Conservation (phyloP, 495 filamentous ascomycete species). For the Trichoderma virens region DNA sequence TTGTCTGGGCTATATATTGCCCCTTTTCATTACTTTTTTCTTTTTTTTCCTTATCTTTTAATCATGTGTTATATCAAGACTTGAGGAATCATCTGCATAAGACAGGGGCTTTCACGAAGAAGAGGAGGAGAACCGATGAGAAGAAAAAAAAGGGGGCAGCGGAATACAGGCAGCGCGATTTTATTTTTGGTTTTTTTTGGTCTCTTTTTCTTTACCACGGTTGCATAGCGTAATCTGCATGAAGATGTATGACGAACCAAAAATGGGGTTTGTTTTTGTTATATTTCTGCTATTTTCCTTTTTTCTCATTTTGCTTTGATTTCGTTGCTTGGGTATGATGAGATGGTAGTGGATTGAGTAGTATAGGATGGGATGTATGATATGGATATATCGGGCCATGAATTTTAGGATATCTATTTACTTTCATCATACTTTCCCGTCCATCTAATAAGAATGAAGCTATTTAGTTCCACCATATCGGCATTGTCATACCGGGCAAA, state of each 20-base stretch:
- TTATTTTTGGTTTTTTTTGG: no score
- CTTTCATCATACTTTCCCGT: no score
- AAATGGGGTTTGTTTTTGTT: background rate
- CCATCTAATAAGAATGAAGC: no score
- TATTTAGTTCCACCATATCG: no score
- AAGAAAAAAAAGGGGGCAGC: background rate
- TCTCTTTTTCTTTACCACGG: no score
- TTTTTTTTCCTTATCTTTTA: background rate
- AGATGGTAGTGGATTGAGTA: background rate
- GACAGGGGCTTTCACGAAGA: background rate
- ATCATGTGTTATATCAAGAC: background rate
- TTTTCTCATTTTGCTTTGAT: background rate
- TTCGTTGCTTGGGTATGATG: background rate
- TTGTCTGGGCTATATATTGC: no score
- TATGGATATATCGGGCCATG: background rate
- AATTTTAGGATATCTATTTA: no score
- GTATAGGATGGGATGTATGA: background rate
- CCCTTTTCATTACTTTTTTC: no score
- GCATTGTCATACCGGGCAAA: background rate
- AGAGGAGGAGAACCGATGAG: background rate
- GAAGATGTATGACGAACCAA: background rate
- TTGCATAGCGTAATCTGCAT: constrained; percentile 7
- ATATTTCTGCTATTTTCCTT: background rate
- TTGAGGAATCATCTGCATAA: background rate
- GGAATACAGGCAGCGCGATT: no score